These are phyloP conservation scores for Coemansia sp. DNA, from an alignment of 192 early-diverging fungal species.

Conservation along the genomic window DNA sequence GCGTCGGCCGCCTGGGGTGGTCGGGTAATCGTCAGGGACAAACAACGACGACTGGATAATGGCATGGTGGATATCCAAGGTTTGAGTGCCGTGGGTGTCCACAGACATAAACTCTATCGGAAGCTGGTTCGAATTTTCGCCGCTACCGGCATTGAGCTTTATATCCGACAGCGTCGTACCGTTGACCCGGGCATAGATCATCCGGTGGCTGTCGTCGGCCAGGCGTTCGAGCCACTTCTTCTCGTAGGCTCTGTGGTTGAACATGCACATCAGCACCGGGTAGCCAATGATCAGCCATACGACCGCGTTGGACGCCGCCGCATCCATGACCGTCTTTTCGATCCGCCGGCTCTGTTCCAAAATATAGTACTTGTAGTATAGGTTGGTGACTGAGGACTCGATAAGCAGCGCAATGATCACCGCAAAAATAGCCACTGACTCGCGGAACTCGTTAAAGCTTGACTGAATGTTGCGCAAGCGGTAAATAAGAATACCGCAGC, in stretches of 20 bases:
- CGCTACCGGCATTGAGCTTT: neutral
- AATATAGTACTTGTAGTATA: constrained; percentile 22
- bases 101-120: neutral
- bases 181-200: neutral
- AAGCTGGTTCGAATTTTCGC: neutral
- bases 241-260: constrained; percentile 19
- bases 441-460: constrained; percentile 44
- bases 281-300: constrained; percentile 28
- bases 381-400: constrained; percentile 19
- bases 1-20: neutral
- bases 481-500: constrained; percentile 25
- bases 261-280: constrained; percentile 24
- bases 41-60: neutral
- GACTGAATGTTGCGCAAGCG: constrained; percentile 46
- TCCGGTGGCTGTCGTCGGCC: constrained; percentile 14
- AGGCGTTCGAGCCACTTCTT: constrained; percentile 28
- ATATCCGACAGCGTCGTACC: neutral
- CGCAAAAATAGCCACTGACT: constrained; percentile 30
- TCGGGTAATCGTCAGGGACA: neutral
- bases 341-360: constrained; percentile 17
- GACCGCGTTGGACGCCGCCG: constrained; percentile 14
- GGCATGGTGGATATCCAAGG: neutral
- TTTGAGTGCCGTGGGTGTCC: neutral
- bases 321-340: constrained; percentile 26
- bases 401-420: constrained; percentile 21